Base-by-base conservation (phyloP, 228 moss, liverwort and hornwort species). In the Sphagnum fallax region DNA sequence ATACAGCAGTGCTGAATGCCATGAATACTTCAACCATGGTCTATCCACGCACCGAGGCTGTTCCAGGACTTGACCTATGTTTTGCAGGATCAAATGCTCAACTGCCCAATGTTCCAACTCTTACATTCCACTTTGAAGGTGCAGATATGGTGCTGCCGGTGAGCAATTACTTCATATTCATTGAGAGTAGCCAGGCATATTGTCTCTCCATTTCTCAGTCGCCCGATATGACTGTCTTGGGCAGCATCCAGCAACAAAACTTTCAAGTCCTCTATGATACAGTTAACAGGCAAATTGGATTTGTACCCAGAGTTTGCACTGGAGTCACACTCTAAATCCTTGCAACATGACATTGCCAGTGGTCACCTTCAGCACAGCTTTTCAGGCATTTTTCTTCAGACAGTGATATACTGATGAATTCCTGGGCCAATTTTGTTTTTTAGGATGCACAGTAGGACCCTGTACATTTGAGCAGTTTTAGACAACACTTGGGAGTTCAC, bases 191-290 rank as follows among this genome's bases (percentile, higher is more conserved):
- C 12, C 78, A 77, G 61, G 72, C 87, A 5, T 84, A 81, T 48
- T 87, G 87, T 84, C 68, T 87, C 71, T 77, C 87, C 47, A 81
- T 87, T 73, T 69, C 76, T 32, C 50, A 78, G 4, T 87, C 87
- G 51, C 77, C 75, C 4, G 87, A 83, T 55, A 78, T 87, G 47
- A 84, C 80, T 51, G 81, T 87, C 71, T 74, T 87, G 18, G 87
- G 87, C 14, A 84, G 79, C 50, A 70, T 87, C 63, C 87, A 87
- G 50, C 84, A 87, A 60, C 87, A 87, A 60, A 87, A 87, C 49
- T 87, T 84, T 70, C 87, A 87, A 60, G 76, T 87, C 49, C 77
- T 79, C 50, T 87, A 87, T 52, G 87, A 87, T 73, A 83, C 75
- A 0, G 65, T 77, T 7, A 72, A 71, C 63, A 72, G 73, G 1